Evolutionary conservation across 1,284 basidiomycete species (phyloP), one percentile per base, ranked within the genome.

Genomic region (Microstroma glucosiphilum): DNA sequence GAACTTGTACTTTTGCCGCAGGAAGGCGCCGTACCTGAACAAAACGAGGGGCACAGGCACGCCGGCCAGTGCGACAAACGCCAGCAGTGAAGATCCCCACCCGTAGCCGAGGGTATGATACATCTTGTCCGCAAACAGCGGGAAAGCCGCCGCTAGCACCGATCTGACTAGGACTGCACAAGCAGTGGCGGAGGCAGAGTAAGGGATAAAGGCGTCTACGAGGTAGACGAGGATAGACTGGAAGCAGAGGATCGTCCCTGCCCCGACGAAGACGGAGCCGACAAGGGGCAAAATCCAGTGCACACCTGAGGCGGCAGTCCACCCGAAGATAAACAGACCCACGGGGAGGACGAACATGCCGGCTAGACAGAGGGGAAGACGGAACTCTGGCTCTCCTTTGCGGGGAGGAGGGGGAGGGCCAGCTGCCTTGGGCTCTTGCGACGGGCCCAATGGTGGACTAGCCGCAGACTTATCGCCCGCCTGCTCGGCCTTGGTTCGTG

Each of bases 161-260:
- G 76, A 79, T 1, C 82, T 76, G 42, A 73, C 59, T 12, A 79
- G 57, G 9, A 77, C 71, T 7, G 74, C 81, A 19, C 72, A 79
- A 0, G 82, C 82, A 6, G 80, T 79, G 0, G 80, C 82, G 0
- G 80, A 80, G 0, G 82, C 82, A 2, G 81, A 81, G 64, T 80
- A 83, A 2, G 82, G 82, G 23, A 80, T 77, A 60, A 82, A 82
- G 6, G 79, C 79, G 65, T 83, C 82, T 6, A 83, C 80, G 21
- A 82, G 69, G 62, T 79, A 82, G 54, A 71, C 72, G 46, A 80
- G 80, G 56, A 82, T 78, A 3, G 73, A 73, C 65, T 82, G 81
- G 76, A 82, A 82, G 11, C 79, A 78, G 37, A 82, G 64, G 71
- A 82, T 82, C 21, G 70, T 68, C 0, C 69, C 69, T 43, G 65